Evolutionary conservation across 129 eudicot species (phyloP), one percentile per base, ranked within the genome.

Genomic region (Chrysanthemum makinoi): DNA sequence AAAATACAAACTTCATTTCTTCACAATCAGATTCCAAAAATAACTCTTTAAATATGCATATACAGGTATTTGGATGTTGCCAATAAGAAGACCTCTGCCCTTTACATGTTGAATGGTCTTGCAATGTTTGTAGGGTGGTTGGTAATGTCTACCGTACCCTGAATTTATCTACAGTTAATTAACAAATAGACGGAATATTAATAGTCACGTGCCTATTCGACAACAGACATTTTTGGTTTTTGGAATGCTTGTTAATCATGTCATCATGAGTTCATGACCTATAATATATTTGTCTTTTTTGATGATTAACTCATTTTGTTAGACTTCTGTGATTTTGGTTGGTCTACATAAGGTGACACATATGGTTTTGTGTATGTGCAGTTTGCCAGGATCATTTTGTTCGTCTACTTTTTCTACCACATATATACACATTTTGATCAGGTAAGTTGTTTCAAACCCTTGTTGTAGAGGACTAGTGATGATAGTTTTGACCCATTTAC

Each of bases 81-180:
- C 44, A 88, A 91, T 65, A 71, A 81, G 83, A 90, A 90, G 89
- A 83, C 65, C 46, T 90, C 97, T 14, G 80, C 77, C 7, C 72
- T 87, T 35, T 90, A 90, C 77, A 46, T 81, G 52, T 80, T 58
- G 77, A 90, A 90, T 85, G 97, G 97, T 53, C 65, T 90, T 72
- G 91, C 85, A 56, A 77, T 90, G 85, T 88, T 90, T 79, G 51
- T 83, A 22, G 95, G 95, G 81, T 90, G 97, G 97, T 72, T 90
- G 97, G 97, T 90, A 90, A 71, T 55, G 77, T 75, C 79, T 77
- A 66, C 70, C 51, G 10, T 39, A 55, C 66, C 66, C 63, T 72
- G 14, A 51, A 59, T 56, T 48, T 52, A 50, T 5, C n/a, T 64
- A 43, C 11, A 49, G 18, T 28, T 67, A 20, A 55, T 55, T 43